These are phyloP conservation scores for Suillus fuscotomentosus DNA, from an alignment of 768 basidiomycete genomes.

Conservation along the genomic window DNA sequence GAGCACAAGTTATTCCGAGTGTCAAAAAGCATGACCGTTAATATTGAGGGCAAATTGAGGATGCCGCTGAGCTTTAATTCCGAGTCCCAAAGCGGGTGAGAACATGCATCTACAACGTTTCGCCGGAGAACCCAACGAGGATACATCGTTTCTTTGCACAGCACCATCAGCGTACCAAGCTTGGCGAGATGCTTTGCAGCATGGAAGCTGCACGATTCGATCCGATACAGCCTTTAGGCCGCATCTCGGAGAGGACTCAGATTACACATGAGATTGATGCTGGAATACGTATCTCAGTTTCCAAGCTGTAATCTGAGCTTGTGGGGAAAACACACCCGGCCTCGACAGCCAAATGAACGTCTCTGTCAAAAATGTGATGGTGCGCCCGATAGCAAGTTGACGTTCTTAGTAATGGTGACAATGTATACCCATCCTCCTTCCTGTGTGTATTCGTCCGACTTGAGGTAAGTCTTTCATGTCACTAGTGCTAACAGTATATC, in stretches of 20 bases:
- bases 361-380: background rate
- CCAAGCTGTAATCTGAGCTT: background rate
- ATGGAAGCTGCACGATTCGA: background rate
- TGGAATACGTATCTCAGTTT: background rate
- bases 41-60: background rate
- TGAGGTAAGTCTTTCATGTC: background rate
- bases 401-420: background rate
- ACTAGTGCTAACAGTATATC: background rate
- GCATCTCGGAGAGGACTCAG: background rate
- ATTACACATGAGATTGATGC: background rate
- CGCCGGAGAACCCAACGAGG: background rate
- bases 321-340: background rate
- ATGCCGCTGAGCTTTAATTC: constrained; percentile 1
- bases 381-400: background rate
- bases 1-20: background rate
- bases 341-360: background rate
- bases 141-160: constrained; percentile 1
- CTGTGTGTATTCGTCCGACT: background rate
- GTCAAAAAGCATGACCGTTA: background rate
- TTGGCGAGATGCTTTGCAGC: background rate
- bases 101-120: background rate
- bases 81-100: background rate
- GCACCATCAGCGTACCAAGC: background rate
- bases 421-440: background rate
- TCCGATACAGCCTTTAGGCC: background rate